Evolutionary conservation across 805 yeast genomes (phyloP).

Genomic region (Teunomyces lycoperdinae): DNA sequence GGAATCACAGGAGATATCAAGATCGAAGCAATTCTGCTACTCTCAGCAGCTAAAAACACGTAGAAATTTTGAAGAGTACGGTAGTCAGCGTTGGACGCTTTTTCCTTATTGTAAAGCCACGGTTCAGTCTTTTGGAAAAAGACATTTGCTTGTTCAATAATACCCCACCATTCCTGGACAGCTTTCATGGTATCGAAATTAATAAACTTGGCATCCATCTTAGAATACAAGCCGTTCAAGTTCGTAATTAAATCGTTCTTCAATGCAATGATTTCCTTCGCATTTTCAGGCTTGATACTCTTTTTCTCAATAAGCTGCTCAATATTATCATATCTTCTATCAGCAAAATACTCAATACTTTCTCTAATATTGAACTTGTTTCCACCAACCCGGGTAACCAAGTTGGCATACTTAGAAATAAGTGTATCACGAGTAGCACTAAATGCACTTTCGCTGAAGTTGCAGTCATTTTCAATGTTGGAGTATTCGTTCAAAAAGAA

Average conservation of each 20-base stretch:
- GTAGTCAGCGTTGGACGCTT: slow-evolving; percentile 13
- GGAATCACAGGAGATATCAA: slow-evolving; percentile 76
- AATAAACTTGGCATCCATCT: slow-evolving; percentile 43
- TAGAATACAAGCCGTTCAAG: slow-evolving; percentile 32
- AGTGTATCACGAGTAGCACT: slow-evolving; percentile 56
- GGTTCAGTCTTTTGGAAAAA: slow-evolving; percentile 72
- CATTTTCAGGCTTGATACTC: slow-evolving; percentile 10
- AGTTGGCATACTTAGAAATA: slow-evolving; percentile 80
- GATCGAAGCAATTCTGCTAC: slow-evolving; percentile 63
- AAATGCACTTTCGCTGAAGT: slow-evolving; percentile 62
- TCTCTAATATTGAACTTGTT: slow-evolving; percentile 57
- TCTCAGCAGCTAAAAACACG: slow-evolving; percentile 67
- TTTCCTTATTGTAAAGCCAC: slow-evolving; percentile 52
- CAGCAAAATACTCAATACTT: slow-evolving; percentile 31
- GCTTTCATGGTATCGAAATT: slow-evolving; percentile 56
- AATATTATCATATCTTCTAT: slow-evolving; percentile 20
- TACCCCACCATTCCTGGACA: slow-evolving; percentile 55
- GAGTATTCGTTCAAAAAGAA: slow-evolving; percentile 77
- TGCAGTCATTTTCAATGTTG: slow-evolving; percentile 72
- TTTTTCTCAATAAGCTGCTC: slow-evolving; percentile 17
- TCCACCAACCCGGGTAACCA: slow-evolving; percentile 72
- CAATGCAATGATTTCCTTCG: slow-evolving; percentile 13
- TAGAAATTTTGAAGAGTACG: slow-evolving; percentile 41
- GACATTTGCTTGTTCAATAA: slow-evolving; percentile 58
- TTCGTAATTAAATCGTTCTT: slow-evolving; percentile 22